Conservation (phyloP, 805 yeast genomes). For the Alloascoidea africana region DNA sequence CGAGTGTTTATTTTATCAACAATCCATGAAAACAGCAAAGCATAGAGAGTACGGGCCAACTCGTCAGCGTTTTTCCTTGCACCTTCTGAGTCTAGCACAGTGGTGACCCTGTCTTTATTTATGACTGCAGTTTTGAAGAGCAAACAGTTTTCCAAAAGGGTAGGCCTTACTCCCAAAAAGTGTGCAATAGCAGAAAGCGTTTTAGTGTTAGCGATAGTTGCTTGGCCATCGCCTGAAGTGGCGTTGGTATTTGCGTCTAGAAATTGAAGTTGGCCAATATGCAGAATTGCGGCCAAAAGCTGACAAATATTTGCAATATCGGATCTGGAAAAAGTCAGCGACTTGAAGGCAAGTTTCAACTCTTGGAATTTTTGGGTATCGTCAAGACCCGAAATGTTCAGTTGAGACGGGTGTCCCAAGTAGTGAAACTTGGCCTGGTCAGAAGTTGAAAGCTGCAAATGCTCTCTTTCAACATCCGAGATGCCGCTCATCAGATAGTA, state of each 20-base stretch:
- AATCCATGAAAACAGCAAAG: slow-evolving; percentile 22
- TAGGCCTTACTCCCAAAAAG: slow-evolving; percentile 23
- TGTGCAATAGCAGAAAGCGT: slow-evolving; percentile 18
- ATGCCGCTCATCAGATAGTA: slow-evolving; percentile 39
- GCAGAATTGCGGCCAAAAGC: slow-evolving; percentile 27
- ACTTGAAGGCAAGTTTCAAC: slow-evolving; percentile 30
- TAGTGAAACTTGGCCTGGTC: slow-evolving; percentile 23
- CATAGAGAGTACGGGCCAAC: slow-evolving; percentile 23
- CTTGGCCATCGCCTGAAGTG: slow-evolving; percentile 17
- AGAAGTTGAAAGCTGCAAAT: slow-evolving; percentile 23
- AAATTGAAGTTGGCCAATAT: slow-evolving; percentile 25
- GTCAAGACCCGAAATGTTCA: slow-evolving; percentile 26
- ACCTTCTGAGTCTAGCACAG: slow-evolving; percentile 23
- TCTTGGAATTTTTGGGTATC: slow-evolving; percentile 30
- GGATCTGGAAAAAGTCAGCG: slow-evolving; percentile 29
- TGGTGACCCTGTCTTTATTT: slow-evolving; percentile 22
- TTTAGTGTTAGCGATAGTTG: slow-evolving; percentile 18
- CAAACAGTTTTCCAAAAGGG: slow-evolving; percentile 19
- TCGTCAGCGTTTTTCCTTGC: slow-evolving; percentile 25
- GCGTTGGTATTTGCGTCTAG: slow-evolving; percentile 15
- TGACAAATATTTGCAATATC: slow-evolving; percentile 35
- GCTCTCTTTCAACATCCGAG: slow-evolving; percentile 22
- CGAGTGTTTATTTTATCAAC: slow-evolving; percentile 20
- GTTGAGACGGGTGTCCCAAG: slow-evolving; percentile 25
- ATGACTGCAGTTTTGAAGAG: slow-evolving; percentile 21